A percentile compares a stretch with the other conserved stretches of the same genome.
These are phyloP conservation scores for Globisporangium nagaii DNA, from an alignment of 352 stramenopile genomes.

Conservation along the genomic window DNA sequence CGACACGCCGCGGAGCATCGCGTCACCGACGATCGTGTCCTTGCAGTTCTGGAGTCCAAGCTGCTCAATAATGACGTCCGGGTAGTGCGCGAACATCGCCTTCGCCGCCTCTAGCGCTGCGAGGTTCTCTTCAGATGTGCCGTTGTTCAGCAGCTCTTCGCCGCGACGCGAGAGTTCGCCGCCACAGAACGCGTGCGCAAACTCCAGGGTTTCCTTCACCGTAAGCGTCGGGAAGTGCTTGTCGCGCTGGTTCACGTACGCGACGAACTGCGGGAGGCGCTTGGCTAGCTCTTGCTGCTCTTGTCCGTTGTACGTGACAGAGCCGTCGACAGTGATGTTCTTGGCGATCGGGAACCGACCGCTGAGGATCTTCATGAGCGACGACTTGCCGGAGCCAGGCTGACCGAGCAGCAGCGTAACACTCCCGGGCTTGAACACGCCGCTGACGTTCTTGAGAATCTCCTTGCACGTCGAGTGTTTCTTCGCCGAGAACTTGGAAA, in stretches of 20 bases:
- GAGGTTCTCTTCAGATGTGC: conserved; percentile 19
- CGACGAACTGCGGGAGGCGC: conserved; percentile 19
- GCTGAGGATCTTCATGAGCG: conserved; percentile 28
- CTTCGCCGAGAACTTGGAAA: too few relatives aligned
- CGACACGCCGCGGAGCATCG: conserved; percentile 45
- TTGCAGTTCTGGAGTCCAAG: conserved; percentile 6
- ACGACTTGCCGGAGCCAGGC: too few relatives aligned
- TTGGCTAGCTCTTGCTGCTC: conserved; percentile 4
- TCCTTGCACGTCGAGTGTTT: conserved; percentile 6
- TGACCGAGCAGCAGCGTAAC: conserved; percentile 31
- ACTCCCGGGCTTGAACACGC: conserved; percentile 23
- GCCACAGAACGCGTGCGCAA: conserved; percentile 30
- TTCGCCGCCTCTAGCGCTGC: conserved; percentile 2
- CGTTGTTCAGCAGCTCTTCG: conserved; percentile 18
- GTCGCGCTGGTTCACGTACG: conserved; percentile 38
- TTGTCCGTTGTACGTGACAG: conserved; percentile 28
- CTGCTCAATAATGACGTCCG: conserved; percentile 1
- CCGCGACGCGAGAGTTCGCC: conserved; percentile 13
- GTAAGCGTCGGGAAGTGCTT: conserved; percentile 83
- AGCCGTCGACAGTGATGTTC: conserved; percentile 16
- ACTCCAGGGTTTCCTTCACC: conserved; percentile 48
- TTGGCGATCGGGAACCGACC: conserved; percentile 21
- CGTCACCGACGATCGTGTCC: conserved; percentile 17
- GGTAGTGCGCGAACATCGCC: conserved; percentile 9
- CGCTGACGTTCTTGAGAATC: conserved; percentile 19